Conservation (phyloP, 352 stramenopile species). For the Globisporangium polare region DNA sequence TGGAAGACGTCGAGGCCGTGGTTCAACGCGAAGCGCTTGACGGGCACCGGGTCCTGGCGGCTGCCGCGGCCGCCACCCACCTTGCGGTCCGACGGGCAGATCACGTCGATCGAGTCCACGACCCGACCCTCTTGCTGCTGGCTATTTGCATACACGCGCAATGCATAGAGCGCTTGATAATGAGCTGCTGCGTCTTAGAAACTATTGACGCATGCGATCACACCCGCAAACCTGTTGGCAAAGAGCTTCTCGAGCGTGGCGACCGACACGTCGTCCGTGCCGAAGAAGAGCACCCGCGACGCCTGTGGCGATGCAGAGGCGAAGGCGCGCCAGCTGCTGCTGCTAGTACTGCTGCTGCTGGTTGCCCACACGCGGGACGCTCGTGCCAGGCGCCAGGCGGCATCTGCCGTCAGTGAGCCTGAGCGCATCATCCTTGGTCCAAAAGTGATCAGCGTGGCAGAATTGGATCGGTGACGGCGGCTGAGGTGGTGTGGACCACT, state of each 20-base stretch:
- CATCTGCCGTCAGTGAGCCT: not conserved
- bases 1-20: constrained; percentile 57
- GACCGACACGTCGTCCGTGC: constrained; percentile 81
- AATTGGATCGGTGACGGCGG: not conserved
- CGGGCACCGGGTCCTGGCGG: constrained; percentile 59
- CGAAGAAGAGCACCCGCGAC: constrained; percentile 82
- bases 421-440: constrained; percentile 3
- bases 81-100: constrained; percentile 79
- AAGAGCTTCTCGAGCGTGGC: constrained; percentile 69
- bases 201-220: not conserved
- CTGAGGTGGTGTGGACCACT: too few relatives aligned
- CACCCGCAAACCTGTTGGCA: constrained; percentile 49
- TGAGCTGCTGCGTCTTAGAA: constrained; percentile 3
- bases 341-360: not conserved
- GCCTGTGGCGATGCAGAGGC: constrained; percentile 6
- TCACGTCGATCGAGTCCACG: constrained; percentile 58
- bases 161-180: not conserved
- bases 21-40: constrained; percentile 68
- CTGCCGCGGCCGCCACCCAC: constrained; percentile 48
- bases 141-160: constrained; percentile 12
- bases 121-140: constrained; percentile 25
- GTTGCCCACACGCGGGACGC: not conserved
- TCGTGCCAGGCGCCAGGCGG: not conserved
- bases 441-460: not conserved
- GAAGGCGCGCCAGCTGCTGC: constrained; percentile 7